phyloP scores from a whole-genome alignment of 176 grass and related monocot species.

The Stipa capillata region DNA sequence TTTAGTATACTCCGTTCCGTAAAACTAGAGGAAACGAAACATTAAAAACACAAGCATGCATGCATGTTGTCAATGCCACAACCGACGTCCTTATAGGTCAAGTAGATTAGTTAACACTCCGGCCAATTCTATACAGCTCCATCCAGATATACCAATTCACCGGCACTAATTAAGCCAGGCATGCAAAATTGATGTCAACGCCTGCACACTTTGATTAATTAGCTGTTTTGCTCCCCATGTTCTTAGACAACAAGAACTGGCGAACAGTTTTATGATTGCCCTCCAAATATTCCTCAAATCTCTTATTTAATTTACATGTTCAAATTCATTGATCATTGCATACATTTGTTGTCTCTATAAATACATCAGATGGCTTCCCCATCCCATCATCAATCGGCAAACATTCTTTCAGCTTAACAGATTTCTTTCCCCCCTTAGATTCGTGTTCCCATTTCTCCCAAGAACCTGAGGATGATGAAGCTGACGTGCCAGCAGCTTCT shows the following conservation, averaged over 20 bases:
- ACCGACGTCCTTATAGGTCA: not conserved
- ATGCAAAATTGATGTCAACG: slow-evolving; percentile 2
- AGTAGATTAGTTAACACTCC: not conserved
- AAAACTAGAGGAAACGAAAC: not conserved
- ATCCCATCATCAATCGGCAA: not conserved
- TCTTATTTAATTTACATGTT: not conserved
- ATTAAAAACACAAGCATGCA: not conserved
- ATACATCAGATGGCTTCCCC: not conserved
- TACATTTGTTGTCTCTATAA: not conserved
- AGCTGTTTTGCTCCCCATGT: not conserved
- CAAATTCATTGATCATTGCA: not conserved
- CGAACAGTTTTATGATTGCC: not conserved
- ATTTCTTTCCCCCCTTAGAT: not conserved
- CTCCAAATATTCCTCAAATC: slow-evolving; percentile 16
- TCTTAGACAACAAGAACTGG: slow-evolving; percentile 5
- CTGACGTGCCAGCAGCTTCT: not conserved
- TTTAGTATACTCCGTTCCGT: too few relatives aligned
- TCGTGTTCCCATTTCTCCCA: not conserved
- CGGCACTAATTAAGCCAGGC: not conserved
- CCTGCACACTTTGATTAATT: not conserved
- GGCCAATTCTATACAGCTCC: not conserved
- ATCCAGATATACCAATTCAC: not conserved
- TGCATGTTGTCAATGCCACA: not conserved
- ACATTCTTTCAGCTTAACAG: too few relatives aligned
- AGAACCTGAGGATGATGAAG: not conserved